A percentile compares a stretch with the other conserved stretches of the same genome.
phyloP scores from a whole-genome alignment of 768 basidiomycete genomes.

The Tylopilus vinaceipallidus region DNA sequence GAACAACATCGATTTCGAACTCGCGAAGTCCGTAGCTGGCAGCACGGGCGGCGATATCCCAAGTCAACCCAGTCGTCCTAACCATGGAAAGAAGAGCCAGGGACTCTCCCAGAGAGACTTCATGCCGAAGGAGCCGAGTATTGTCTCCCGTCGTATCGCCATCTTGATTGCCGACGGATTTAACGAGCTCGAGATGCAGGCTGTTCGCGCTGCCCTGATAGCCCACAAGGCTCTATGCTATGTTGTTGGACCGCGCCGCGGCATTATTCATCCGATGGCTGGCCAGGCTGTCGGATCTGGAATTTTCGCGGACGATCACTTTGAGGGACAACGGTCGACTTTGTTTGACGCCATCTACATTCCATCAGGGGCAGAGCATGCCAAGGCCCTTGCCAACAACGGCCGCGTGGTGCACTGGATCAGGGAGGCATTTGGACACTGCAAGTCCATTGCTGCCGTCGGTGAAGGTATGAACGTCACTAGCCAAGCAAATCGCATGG shows the following conservation, averaged over 20 bases:
- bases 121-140: constrained; percentile 52
- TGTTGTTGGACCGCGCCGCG: constrained; percentile 68
- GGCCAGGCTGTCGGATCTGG: constrained; percentile 28
- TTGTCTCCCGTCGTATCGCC: constrained; percentile 69
- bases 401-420: constrained; percentile 82
- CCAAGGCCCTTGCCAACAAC: constrained; percentile 51
- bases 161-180: constrained; percentile 78
- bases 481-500: neutral
- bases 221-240: constrained; percentile 56
- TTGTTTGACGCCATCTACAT: constrained; percentile 82
- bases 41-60: constrained; percentile 64
- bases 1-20: constrained; percentile 69
- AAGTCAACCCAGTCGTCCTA: constrained; percentile 44
- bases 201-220: constrained; percentile 52
- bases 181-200: constrained; percentile 55
- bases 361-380: constrained; percentile 64
- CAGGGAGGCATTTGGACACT: constrained; percentile 83
- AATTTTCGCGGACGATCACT: constrained; percentile 63
- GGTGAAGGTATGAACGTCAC: constrained; percentile 48
- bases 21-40: constrained; percentile 66
- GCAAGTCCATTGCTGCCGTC: constrained; percentile 76
- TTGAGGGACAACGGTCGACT: constrained; percentile 78
- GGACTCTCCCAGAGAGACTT: constrained; percentile 62
- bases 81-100: constrained; percentile 56
- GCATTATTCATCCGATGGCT: constrained; percentile 38